Conservation (phyloP, 2,329 filamentous ascomycete genomes). For the Fragosphaeria purpurea region DNA sequence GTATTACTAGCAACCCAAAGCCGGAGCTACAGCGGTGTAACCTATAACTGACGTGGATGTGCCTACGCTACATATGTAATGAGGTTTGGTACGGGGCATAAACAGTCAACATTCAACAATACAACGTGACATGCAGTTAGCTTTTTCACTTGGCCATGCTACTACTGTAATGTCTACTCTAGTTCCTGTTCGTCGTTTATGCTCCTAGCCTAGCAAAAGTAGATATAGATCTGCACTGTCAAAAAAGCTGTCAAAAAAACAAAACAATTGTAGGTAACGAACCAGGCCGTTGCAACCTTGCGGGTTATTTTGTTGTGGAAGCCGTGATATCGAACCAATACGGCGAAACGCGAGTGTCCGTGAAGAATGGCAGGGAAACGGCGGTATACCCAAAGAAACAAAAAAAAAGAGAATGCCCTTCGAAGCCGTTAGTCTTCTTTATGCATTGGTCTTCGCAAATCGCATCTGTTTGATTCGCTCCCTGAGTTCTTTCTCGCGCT, state of each 20-base stretch:
- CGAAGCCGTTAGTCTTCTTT: constrained; percentile 33
- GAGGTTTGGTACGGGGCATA: too few species aligned
- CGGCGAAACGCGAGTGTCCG: too few species aligned
- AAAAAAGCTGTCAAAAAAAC: background rate
- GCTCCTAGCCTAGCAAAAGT: too few species aligned
- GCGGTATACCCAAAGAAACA: too few species aligned
- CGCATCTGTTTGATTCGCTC: constrained; percentile 47
- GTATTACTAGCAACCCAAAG: too few species aligned
- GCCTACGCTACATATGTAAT: too few species aligned
- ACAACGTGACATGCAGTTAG: constrained; percentile 5
- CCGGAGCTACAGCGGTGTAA: too few species aligned
- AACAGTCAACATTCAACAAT: background rate
- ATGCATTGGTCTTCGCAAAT: constrained; percentile 34
- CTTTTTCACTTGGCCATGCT: background rate
- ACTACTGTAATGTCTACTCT: background rate
- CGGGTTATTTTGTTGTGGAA: too few species aligned
- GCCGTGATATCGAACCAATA: too few species aligned
- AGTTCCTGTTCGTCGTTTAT: too few species aligned
- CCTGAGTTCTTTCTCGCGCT: constrained; percentile 40
- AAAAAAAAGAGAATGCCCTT: background rate
- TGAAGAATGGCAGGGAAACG: background rate
- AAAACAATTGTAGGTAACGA: background rate
- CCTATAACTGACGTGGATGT: too few species aligned
- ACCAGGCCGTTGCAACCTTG: background rate
- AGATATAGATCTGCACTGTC: too few species aligned